Evolutionary conservation across 768 basidiomycete species (phyloP), one percentile per base, ranked within the genome.

Genomic region (Rhodotorula taiwanensis): DNA sequence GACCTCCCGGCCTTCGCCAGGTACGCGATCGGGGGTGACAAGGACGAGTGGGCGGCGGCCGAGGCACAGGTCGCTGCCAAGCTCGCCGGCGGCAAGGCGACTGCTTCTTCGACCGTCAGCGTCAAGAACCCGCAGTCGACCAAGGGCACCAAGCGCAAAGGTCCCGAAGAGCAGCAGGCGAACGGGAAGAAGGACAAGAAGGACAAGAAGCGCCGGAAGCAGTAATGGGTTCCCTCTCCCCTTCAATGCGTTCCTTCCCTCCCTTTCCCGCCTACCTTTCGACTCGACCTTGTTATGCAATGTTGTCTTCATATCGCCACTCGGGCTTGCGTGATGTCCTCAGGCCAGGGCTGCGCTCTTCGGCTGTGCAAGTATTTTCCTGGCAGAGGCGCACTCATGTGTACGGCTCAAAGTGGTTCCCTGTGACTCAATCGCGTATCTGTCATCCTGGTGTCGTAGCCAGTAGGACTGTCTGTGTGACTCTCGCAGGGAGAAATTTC

Each of bases 101-200:
- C 52, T 20, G 5, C 25, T 1, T 47, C 62, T 39, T 67, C 69
- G 28, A 58, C 67, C 18, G 62, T 71, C 10, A 66, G 62, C 39
- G 62, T 72, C 55, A 71, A 68, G 66, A 69, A 70, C 55, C 67
- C 67, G 0, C 45, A 44, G 14, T 68, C 68, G 33, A 60, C 60
- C 20, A 71, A 67, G 51, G 60, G 53, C 6, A 62, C 63, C 41
- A 72, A 65, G 52, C 31, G 70, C 23, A 70, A 71, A 42, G 25
- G 44, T 11, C 25, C 21, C 28, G 61, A 57, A 27, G 54, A 9
- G 36, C 10, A 55, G 33, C 31, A 53, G 43, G 60, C 63, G 43
- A 56, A 67, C 58, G 53, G 60, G 27, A 67, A 71, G 60, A 69
- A 67, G 58, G 61, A 67, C 25, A 62, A 61, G 56, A 69, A 69